Evolutionary conservation across 495 filamentous ascomycete species (phyloP).

Genomic region (Penicillium robsamsonii): DNA sequence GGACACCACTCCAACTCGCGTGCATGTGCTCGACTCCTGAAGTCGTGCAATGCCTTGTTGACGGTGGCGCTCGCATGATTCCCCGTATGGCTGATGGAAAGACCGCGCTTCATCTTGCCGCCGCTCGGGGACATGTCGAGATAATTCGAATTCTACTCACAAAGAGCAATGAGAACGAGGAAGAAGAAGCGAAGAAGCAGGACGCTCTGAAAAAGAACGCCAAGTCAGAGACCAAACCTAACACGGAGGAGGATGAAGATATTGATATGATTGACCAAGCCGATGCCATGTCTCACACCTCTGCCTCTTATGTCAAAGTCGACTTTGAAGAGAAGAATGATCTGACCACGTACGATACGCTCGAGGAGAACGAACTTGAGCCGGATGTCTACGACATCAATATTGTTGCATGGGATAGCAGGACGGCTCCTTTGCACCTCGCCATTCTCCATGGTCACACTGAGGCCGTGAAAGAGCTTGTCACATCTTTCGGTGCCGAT

Average conservation of each 20-base stretch:
- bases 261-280: slow-evolving; percentile 12
- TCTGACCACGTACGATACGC: slow-evolving; percentile 29
- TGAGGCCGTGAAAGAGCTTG: slow-evolving; percentile 64
- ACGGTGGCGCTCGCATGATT: slow-evolving; percentile 67
- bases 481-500: slow-evolving; percentile 72
- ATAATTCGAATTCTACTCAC: slow-evolving; percentile 68
- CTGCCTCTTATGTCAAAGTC: slow-evolving; percentile 69
- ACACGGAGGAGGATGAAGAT: slow-evolving; percentile 5
- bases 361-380: slow-evolving; percentile 58
- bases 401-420: slow-evolving; percentile 70
- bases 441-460: slow-evolving; percentile 71
- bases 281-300: slow-evolving; percentile 35
- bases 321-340: slow-evolving; percentile 28
- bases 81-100: slow-evolving; percentile 72
- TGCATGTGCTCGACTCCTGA: slow-evolving; percentile 62
- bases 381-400: slow-evolving; percentile 80
- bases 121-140: slow-evolving; percentile 60
- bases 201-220: slow-evolving; percentile 44
- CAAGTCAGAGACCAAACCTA: neutral
- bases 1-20: slow-evolving; percentile 76
- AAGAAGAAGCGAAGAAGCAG: slow-evolving; percentile 57
- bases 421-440: slow-evolving; percentile 68
- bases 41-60: slow-evolving; percentile 68
- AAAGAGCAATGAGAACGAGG: slow-evolving; percentile 69
- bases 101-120: slow-evolving; percentile 76